Evolutionary conservation across 78 protist genomes (phyloP), one percentile per base, ranked within the genome.

Genomic region (Capsaspora owczarzaki): DNA sequence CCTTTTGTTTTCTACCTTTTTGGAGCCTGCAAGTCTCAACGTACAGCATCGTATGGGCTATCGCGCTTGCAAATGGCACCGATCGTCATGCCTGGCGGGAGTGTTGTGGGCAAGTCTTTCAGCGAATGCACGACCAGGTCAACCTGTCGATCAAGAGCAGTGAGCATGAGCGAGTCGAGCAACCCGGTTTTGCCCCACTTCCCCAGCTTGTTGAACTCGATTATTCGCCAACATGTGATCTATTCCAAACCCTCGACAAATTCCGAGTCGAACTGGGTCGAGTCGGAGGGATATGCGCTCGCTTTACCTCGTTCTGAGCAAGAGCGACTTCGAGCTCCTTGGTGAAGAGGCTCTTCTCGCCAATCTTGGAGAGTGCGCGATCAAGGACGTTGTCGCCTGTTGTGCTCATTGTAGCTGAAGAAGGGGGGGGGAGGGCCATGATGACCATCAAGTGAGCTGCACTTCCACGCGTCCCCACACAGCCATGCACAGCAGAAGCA

Each of bases 111-210:
- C 49, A 82, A 40, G 25, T 82, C 91, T 78, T 88, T 88, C 61
- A 84, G 83, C 41, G 85, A 79, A 56, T 88, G 91, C 47, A 88
- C 91, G 19, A 80, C 66, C 42, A 80, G 2, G 86, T 88, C 88
- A 33, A 81, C 86, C 49, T 47, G 31, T 20, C n/a, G n/a, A n/a
- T n/a, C n/a, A n/a, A n/a, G n/a, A n/a, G n/a, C n/a, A n/a, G n/a
- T n/a, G n/a, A n/a, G n/a, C n/a, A n/a, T n/a, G n/a, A n/a, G n/a
- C n/a, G n/a, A n/a, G n/a, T n/a, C n/a, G n/a, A n/a, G n/a, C n/a
- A n/a, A n/a, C n/a, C n/a, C n/a, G n/a, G n/a, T n/a, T n/a, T n/a
- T n/a, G n/a, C n/a, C n/a, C n/a, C n/a, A n/a, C n/a, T n/a, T n/a
- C n/a, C n/a, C n/a, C n/a, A n/a, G n/a, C n/a, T n/a, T n/a, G n/a